Base-by-base conservation (phyloP, 2,329 filamentous ascomycete species). In the Penicillium sp. region DNA sequence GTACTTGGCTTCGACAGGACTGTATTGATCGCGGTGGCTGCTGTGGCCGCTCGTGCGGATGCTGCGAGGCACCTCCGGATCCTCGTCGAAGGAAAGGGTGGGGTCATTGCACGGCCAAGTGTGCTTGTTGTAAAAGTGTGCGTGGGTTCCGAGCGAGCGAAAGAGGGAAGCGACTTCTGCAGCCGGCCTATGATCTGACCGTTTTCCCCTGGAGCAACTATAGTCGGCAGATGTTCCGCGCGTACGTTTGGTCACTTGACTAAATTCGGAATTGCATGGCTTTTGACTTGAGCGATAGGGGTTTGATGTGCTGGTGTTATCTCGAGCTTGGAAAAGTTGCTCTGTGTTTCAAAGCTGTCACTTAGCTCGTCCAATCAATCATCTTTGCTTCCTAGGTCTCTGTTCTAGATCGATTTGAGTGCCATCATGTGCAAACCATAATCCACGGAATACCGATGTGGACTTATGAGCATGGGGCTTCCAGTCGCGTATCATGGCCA, bases 1-100 rank as follows among this genome's bases (percentile, higher is more conserved):
- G 45, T 32, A 16, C 18, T 9, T 53, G 53, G 48, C 14, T 55
- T 3, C 53, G 45, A 0, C 24, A 53, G 45, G 53, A 57, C 21
- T 57, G 53, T 44, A 49, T 42, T 2, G 41, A 48, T 4, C 45
- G 53, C 0, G 55, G 53, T 24, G 53, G 53, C 6, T 57, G 55
- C 14, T 57, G 55, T 53, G 55, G 48, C 9, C 34, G 55, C 21
- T n/a, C 22, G 6, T 55, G 55, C 21, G 36, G 32, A 11, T 56
- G 55, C 16, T 57, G 55, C 40, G 45, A 49, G n/a, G 46, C 18
- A 1, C 46, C 41, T 0, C 46, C 46, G 16, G 51, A 54, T 29
- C 24, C 41, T n/a, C 42, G 13, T 2, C 43, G 51, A 40, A 44
- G 7, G 34, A 54, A 50, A 21, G 51, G 51, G 4, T 50, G 46